Evolutionary conservation across 495 filamentous ascomycete genomes (phyloP), one percentile per base, ranked within the genome.

Genomic region (Penicillium maclennaniae): DNA sequence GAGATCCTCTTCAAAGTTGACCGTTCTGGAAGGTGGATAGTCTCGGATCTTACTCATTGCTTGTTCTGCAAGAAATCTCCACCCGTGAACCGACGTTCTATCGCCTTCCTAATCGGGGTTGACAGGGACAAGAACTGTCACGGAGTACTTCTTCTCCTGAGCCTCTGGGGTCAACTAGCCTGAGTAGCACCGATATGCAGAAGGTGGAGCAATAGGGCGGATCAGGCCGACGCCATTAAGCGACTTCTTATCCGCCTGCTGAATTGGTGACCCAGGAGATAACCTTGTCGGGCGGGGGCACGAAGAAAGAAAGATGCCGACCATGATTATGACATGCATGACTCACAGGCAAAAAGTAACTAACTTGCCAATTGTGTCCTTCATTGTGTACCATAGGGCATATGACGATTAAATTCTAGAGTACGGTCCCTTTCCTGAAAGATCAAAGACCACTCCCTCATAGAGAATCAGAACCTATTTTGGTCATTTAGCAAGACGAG

Each of bases 11-110:
- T 55, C 42, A 58, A 36, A 42, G 43, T 56, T 50, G 61, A 67
- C 63, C 53, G 46, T 67, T 65, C 50, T 40, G 63, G 63, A 67
- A 67, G 63, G 63, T 67, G 61, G 54, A 56, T 65, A 64, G 53
- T 37, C 34, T 42, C 53, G 56, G 50, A 56, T 63, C 54, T 60
- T 48, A 51, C 50, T 40, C 43, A 58, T 45, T 56, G 60, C 59
- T 62, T 62, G 55, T 62, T 62, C 53, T 39, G 51, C 1, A 38
- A 25, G 39, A 27, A 15, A 45, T 26, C 57, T 55, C 60, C 60
- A 63, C 60, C 20, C 39, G 45, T 21, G 40, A 53, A 47, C 51
- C 49, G 31, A 58, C 43, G 39, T 45, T 34, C 45, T 40, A 34
- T 56, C 52, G 63, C 63, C 63, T 66, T 52, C 63, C 63, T 64